Evolutionary conservation across 78 protist species (phyloP).

Genomic region (Capsaspora owczarzaki): DNA sequence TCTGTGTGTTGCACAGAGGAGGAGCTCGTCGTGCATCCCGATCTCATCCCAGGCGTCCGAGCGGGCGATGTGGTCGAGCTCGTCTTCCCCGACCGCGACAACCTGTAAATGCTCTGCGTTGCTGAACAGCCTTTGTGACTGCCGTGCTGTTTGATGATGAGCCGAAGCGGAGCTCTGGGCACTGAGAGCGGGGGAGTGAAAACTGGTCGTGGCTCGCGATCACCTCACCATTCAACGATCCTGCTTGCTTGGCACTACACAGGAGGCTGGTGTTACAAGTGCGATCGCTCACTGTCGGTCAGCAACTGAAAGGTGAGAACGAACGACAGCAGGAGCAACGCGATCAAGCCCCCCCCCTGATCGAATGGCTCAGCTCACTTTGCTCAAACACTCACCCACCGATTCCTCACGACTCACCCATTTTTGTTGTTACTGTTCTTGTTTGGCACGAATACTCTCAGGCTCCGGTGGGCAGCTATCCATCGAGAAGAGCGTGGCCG

Average conservation of each 20-base stretch:
- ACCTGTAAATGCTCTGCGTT: neutral
- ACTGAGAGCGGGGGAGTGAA: neutral
- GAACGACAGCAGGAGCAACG: neutral
- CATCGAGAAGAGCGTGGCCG: conserved; percentile 3
- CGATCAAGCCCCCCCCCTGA: neutral
- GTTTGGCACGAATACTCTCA: neutral
- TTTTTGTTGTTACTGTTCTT: neutral
- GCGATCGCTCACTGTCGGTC: neutral
- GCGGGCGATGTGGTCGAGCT: conserved; percentile 5
- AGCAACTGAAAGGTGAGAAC: neutral
- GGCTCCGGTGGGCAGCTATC: neutral
- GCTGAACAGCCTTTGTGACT: neutral
- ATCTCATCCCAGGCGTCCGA: neutral
- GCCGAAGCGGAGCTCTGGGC: neutral
- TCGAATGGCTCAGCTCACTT: neutral
- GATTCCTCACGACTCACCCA: neutral
- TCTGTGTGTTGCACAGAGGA: neutral
- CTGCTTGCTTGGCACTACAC: neutral
- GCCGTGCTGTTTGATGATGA: neutral
- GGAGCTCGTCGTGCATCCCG: conserved; percentile 11
- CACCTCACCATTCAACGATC: too few species aligned
- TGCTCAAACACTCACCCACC: neutral
- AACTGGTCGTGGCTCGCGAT: too few species aligned
- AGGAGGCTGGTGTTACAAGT: neutral
- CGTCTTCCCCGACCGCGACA: neutral